These are phyloP conservation scores for Bacterosira constricta DNA, from an alignment of 108 stramenopile species.

Conservation along the genomic window DNA sequence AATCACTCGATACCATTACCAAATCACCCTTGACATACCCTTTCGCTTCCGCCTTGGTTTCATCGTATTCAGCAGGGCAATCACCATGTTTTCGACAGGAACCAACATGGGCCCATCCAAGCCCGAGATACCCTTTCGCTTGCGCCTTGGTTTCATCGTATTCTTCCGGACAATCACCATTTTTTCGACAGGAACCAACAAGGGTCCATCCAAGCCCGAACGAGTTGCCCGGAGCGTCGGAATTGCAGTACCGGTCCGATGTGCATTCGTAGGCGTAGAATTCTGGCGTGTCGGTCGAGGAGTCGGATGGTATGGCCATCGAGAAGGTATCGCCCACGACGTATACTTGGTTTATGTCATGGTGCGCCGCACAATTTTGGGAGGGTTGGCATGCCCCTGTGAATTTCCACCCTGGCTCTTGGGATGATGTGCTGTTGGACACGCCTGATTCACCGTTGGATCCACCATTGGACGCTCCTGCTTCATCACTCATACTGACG, in stretches of 20 bases:
- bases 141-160: not conserved
- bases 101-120: not conserved
- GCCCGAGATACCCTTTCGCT: too few relatives aligned
- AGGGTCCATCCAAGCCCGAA: not conserved
- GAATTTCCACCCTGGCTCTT: too few relatives aligned
- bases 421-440: too few relatives aligned
- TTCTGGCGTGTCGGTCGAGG: too few relatives aligned
- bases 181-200: not conserved
- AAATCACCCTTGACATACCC: not conserved
- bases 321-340: too few relatives aligned
- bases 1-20: not conserved
- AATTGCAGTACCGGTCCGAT: not conserved
- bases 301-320: too few relatives aligned
- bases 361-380: too few relatives aligned
- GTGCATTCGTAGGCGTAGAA: constrained; percentile 6
- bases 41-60: not conserved
- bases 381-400: too few relatives aligned
- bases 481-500: too few relatives aligned
- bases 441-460: too few relatives aligned
- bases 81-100: not conserved
- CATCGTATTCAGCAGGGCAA: not conserved
- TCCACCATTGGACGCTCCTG: too few relatives aligned
- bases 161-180: not conserved
- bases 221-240: constrained; percentile 5
- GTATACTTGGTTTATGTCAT: too few relatives aligned